Conservation (phyloP, 306 rosid species). For the Vigna nakashimae region DNA sequence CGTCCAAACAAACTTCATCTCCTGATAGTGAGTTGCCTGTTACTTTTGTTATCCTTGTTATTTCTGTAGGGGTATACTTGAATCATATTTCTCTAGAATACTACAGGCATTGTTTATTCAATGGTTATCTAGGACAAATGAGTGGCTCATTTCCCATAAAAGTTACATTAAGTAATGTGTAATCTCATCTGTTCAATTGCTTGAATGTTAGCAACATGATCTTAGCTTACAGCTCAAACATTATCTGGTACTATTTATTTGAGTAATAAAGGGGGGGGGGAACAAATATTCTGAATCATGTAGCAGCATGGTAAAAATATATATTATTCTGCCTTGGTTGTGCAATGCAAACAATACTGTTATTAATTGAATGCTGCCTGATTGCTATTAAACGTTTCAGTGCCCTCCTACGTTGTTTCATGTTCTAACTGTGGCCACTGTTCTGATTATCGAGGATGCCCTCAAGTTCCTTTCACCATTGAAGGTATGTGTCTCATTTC, state of each 20-base stretch:
- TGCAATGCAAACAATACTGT: constrained; percentile 11
- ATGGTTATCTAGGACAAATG: constrained; percentile 30
- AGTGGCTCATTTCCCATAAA: constrained; percentile 22
- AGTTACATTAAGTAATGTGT: background rate
- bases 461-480: constrained; percentile 71
- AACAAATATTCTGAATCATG: background rate
- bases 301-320: background rate
- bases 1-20: constrained; percentile 83
- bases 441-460: constrained; percentile 93
- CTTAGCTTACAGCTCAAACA: background rate
- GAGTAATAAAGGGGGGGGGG: background rate
- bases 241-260: constrained; percentile 9
- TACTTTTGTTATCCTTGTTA: constrained; percentile 36
- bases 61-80: background rate
- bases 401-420: constrained; percentile 81
- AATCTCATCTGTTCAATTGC: constrained; percentile 14
- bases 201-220: constrained; percentile 7
- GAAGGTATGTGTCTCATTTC: constrained; percentile 62
- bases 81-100: constrained; percentile 17
- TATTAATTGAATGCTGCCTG: constrained; percentile 23
- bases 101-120: constrained; percentile 27
- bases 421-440: constrained; percentile 96
- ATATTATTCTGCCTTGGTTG: background rate
- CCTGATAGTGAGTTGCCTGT: constrained; percentile 72
- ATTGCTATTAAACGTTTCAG: constrained; percentile 50